A percentile compares a stretch with the other conserved stretches of the same genome.
Evolutionary conservation across 768 basidiomycete species (phyloP).

Genomic region (Russula vinacea): DNA sequence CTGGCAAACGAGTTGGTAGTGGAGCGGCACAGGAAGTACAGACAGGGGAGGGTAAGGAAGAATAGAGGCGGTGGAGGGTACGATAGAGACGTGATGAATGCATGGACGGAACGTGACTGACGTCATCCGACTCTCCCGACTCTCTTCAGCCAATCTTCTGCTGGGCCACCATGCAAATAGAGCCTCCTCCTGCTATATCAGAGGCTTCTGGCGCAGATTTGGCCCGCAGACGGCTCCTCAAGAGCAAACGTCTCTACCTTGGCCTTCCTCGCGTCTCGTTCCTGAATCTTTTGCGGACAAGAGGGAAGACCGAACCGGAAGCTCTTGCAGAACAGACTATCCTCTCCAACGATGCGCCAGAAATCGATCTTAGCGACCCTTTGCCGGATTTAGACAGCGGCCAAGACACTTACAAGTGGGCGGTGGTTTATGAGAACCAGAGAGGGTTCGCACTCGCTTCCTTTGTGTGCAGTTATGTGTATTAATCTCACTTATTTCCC

Average conservation of each 20-base stretch:
- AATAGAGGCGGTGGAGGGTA: background rate
- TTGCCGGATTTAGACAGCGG: conserved; percentile 30
- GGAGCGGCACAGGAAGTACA: conserved; percentile 65
- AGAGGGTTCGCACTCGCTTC: conserved; percentile 50
- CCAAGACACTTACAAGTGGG: conserved; percentile 68
- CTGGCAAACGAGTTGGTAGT: conserved; percentile 65
- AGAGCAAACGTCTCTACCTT: background rate
- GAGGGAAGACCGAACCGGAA: background rate
- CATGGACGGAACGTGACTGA: background rate
- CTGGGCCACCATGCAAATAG: conserved; percentile 10
- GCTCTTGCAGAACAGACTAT: background rate
- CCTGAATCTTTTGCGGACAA: background rate
- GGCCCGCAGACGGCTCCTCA: conserved; percentile 11
- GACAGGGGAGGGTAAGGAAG: background rate
- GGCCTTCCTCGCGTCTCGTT: background rate
- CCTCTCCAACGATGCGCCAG: conserved; percentile 1
- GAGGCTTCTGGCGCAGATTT: conserved; percentile 10
- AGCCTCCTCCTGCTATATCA: conserved; percentile 16
- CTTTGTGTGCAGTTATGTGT: background rate
- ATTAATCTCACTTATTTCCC: background rate
- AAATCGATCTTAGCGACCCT: conserved; percentile 16
- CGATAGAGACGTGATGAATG: conserved; percentile 2
- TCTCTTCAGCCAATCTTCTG: no score
- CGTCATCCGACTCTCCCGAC: background rate
- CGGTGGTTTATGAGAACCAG: conserved; percentile 78